These are phyloP conservation scores for Myriosclerotinia scirpicola DNA, from an alignment of 2,329 filamentous ascomycete species.

Conservation along the genomic window DNA sequence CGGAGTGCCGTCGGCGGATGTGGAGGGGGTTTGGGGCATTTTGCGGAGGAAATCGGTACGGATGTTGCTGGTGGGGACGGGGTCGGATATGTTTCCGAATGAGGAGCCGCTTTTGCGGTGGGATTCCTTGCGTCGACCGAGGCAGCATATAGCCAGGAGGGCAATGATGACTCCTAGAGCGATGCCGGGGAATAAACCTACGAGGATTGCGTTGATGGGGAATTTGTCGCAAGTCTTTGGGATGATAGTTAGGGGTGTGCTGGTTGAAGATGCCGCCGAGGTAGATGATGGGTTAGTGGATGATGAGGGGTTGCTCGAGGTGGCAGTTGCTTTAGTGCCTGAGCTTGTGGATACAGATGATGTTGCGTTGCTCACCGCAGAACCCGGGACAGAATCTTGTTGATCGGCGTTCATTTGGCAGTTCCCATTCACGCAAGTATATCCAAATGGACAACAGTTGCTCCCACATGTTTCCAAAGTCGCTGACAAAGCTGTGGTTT, in stretches of 20 bases:
- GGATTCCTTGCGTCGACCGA: slow-evolving; percentile 35
- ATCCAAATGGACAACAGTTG: slow-evolving; percentile 72
- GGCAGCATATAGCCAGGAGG: slow-evolving; percentile 44
- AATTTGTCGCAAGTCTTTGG: slow-evolving; percentile 33
- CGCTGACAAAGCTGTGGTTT: slow-evolving; percentile 62
- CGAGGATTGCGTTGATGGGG: slow-evolving; percentile 25
- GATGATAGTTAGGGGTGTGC: slow-evolving; percentile 14
- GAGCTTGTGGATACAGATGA: slow-evolving; percentile 24
- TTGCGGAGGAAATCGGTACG: slow-evolving; percentile 56
- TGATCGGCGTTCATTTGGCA: slow-evolving; percentile 58
- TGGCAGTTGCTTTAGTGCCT: slow-evolving; percentile 9
- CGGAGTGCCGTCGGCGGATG: slow-evolving; percentile 20
- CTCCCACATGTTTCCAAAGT: slow-evolving; percentile 57
- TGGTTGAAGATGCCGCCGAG: slow-evolving; percentile 17
- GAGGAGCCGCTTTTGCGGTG: slow-evolving; percentile 43
- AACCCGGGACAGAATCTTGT: slow-evolving; percentile 35
- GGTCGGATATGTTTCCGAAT: slow-evolving; percentile 52
- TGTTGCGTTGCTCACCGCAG: slow-evolving; percentile 34
- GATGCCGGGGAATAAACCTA: slow-evolving; percentile 48
- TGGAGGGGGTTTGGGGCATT: slow-evolving; percentile 32
- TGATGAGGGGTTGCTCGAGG: slow-evolving; percentile 4
- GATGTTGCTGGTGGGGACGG: slow-evolving; percentile 50
- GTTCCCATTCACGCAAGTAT: slow-evolving; percentile 51
- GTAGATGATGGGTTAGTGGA: slow-evolving; percentile 32
- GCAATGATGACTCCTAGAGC: slow-evolving; percentile 49